A percentile compares a stretch with the other conserved stretches of the same genome.
Conservation (phyloP, 2,329 filamentous ascomycete species). For the Metarhizium humberi region DNA sequence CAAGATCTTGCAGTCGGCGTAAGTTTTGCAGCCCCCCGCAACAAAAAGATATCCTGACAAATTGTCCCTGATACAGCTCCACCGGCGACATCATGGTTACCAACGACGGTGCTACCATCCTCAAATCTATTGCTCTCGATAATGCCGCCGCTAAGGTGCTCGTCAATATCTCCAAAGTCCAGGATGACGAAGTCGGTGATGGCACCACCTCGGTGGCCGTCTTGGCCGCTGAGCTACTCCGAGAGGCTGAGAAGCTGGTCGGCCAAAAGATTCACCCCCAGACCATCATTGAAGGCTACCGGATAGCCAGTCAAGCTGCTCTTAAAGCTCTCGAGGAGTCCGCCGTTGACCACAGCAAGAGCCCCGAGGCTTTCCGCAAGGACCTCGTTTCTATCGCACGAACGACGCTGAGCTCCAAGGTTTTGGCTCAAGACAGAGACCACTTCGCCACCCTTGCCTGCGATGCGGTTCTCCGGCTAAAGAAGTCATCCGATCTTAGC, state of each 20-base stretch:
- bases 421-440: constrained; percentile 84
- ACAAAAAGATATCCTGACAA: constrained; percentile 11
- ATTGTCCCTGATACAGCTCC: constrained; percentile 45
- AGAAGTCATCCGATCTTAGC: constrained; percentile 84
- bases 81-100: constrained; percentile 97
- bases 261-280: constrained; percentile 98
- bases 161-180: constrained; percentile 98
- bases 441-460: constrained; percentile 86
- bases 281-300: constrained; percentile 98
- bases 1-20: constrained; percentile 95
- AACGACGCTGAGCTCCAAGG: constrained; percentile 95
- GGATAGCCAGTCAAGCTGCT: constrained; percentile 89
- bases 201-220: constrained; percentile 98
- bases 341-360: constrained; percentile 83
- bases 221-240: constrained; percentile 84
- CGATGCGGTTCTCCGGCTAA: constrained; percentile 83
- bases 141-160: constrained; percentile 97
- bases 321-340: constrained; percentile 73
- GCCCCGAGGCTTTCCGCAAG: constrained; percentile 74
- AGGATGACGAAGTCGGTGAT: constrained; percentile 97
- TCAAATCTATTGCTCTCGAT: constrained; percentile 96
- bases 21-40: constrained; percentile 29
- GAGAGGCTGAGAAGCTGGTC: constrained; percentile 94
- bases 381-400: constrained; percentile 85
- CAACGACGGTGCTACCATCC: constrained; percentile 95